Base-by-base conservation (phyloP, 2,329 filamentous ascomycete species). In the Colletotrichum falcatum region DNA sequence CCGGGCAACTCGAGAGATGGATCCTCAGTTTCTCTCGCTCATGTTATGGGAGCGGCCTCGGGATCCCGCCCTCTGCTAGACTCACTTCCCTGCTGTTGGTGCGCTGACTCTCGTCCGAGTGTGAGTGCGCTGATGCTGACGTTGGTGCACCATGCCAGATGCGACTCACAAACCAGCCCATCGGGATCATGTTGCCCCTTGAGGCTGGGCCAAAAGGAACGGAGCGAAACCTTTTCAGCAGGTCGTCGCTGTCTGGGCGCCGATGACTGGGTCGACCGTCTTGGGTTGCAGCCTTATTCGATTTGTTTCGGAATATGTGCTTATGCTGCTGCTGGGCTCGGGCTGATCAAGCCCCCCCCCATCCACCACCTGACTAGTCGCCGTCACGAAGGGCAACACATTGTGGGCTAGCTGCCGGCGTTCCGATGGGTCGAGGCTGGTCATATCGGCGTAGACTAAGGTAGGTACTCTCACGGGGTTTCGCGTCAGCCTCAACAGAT, bases 251-350 rank as follows among this genome's bases (percentile, higher is more conserved):
- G 64, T 63, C 64, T 30, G 35, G 51, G 64, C 64, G 64, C 58
- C 30, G 64, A 62, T 23, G 20, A 61, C 30, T 16, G 30, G 16
- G 59, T 35, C 56, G n/a, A 48, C 49, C 58, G 67, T 39, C 28
- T 58, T 44, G 7, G 63, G 42, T 53, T 51, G 58, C 39, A 54
- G 37, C 8, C 39, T 61, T 42, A 35, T 39, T 46, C 54, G 7
- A 51, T 35, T 20, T 67, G 68, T 70, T 70, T 70, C 68, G 68
- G 46, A 62, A 67, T 63, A 35, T 70, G 68, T 67, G 68, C 68
- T 70, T 67, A 67, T 70, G 58, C 64, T 63, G 58, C 58, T 70
- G 53, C 64, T 70, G 42, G 58, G 30, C 33, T 53, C 68, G 64
- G 64, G 68, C 58, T 70, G 64, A 67, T 70, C 46, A 53, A 58